These are phyloP conservation scores for Cystofilobasidium ferigula DNA, from an alignment of 768 basidiomycete genomes.

Conservation along the genomic window DNA sequence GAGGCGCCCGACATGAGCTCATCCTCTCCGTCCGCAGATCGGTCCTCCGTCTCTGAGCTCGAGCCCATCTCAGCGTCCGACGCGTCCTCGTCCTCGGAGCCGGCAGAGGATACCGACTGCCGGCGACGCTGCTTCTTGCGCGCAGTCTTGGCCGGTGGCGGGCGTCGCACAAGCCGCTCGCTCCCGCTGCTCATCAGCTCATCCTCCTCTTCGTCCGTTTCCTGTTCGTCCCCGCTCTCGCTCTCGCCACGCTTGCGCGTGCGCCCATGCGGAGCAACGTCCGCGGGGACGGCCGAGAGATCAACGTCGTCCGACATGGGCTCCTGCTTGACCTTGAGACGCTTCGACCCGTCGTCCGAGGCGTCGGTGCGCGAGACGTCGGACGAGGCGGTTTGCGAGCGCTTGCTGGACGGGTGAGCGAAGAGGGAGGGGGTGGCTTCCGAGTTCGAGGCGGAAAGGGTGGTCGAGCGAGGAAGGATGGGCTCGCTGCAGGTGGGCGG, in stretches of 20 bases:
- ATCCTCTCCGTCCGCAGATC: not conserved
- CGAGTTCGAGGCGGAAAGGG: not conserved
- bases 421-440: not conserved
- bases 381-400: not conserved
- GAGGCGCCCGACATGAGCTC: not conserved
- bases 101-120: not conserved
- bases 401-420: not conserved
- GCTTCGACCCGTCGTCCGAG: not conserved
- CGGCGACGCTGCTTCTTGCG: slow-evolving; percentile 1
- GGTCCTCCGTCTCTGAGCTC: not conserved
- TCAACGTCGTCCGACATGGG: not conserved
- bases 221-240: not conserved
- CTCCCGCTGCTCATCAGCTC: not conserved
- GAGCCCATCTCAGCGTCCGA: not conserved
- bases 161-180: not conserved
- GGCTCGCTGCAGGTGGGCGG: not conserved
- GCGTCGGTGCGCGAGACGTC: not conserved
- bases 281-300: not conserved
- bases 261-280: not conserved
- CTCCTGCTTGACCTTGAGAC: not conserved
- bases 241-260: not conserved
- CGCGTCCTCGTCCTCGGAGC: not conserved
- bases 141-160: not conserved
- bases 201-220: slow-evolving; percentile 10
- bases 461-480: not conserved